Conservation (phyloP, 2,329 filamentous ascomycete species). For the Fusarium concolor region DNA sequence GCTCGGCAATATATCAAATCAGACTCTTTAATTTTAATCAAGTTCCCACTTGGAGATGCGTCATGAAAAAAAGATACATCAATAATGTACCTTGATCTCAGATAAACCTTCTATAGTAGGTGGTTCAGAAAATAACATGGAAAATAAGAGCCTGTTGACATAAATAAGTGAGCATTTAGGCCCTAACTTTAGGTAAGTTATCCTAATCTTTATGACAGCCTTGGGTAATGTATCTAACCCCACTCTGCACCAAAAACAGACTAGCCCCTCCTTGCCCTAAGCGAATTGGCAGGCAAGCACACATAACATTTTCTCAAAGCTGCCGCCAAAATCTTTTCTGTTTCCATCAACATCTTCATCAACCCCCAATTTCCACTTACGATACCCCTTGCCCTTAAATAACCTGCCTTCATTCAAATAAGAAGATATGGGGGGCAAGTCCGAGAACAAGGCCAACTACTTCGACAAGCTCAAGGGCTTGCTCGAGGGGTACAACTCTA, state of each 20-base stretch:
- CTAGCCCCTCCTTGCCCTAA: slow-evolving; percentile 56
- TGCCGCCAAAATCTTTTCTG: slow-evolving; percentile 17
- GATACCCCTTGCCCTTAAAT: slow-evolving; percentile 83
- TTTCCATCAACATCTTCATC: slow-evolving; percentile 33
- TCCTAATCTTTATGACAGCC: too few relatives aligned
- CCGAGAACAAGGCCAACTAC: slow-evolving; percentile 89
- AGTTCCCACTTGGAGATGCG: slow-evolving; percentile 17
- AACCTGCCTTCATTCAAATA: slow-evolving; percentile 90
- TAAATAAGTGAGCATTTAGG: too few relatives aligned
- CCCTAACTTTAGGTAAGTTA: too few relatives aligned
- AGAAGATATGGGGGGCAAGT: slow-evolving; percentile 99
- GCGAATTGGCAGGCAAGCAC: slow-evolving; percentile 43
- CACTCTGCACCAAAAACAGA: slow-evolving; percentile 22
- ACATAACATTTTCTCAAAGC: slow-evolving; percentile 45
- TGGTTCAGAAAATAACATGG: too few relatives aligned
- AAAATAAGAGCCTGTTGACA: too few relatives aligned
- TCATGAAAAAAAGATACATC: slow-evolving; percentile 52
- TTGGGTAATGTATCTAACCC: slow-evolving; percentile 1
- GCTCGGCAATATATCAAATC: slow-evolving; percentile 10
- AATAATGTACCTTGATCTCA: slow-evolving; percentile 44
- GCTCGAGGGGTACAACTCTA: slow-evolving; percentile 94
- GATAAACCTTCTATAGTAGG: not conserved
- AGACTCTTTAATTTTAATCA: slow-evolving; percentile 29
- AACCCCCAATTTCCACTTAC: slow-evolving; percentile 42
- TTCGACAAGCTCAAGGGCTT: slow-evolving; percentile 99